Percentiles rank a stretch among this genome's conserved stretches.
Evolutionary conservation across 2,329 filamentous ascomycete genomes (phyloP).

Genomic region (Trichophyton simii): DNA sequence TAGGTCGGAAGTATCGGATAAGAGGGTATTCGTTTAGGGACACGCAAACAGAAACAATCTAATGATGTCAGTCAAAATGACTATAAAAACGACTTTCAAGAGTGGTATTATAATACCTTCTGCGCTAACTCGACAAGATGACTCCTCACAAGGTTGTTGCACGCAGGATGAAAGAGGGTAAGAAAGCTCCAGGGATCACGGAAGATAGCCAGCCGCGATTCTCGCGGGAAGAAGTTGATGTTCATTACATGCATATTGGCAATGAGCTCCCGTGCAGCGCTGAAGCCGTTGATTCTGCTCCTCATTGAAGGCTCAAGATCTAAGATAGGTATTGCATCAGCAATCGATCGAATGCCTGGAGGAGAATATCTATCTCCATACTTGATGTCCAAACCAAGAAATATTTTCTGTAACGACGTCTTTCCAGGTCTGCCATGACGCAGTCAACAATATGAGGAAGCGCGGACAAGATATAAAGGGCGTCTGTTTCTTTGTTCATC

Average conservation of each 20-base stretch:
- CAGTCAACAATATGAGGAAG: constrained; percentile 84
- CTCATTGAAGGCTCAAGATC: constrained; percentile 59
- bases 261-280: constrained; percentile 58
- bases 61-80: constrained; percentile 11
- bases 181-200: constrained; percentile 94
- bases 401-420: constrained; percentile 62
- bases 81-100: constrained; percentile 13
- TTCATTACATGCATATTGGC: constrained; percentile 71
- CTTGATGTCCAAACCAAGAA: constrained; percentile 76
- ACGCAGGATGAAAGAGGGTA: constrained; percentile 77
- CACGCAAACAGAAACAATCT: constrained; percentile 81
- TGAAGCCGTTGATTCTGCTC: constrained; percentile 60
- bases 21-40: constrained; percentile 87
- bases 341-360: background rate
- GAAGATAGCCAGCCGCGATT: constrained; percentile 84
- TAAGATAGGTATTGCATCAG: constrained; percentile 19
- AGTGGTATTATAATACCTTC: constrained; percentile 48
- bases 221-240: constrained; percentile 78
- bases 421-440: constrained; percentile 81
- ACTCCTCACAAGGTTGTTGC: constrained; percentile 66
- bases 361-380: constrained; percentile 23
- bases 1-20: constrained; percentile 79
- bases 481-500: constrained; percentile 80
- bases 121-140: constrained; percentile 80
- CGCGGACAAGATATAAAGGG: constrained; percentile 81